Evolutionary conservation across 2,329 filamentous ascomycete species (phyloP), one percentile per base, ranked within the genome.

Genomic region (Calonectria montana): DNA sequence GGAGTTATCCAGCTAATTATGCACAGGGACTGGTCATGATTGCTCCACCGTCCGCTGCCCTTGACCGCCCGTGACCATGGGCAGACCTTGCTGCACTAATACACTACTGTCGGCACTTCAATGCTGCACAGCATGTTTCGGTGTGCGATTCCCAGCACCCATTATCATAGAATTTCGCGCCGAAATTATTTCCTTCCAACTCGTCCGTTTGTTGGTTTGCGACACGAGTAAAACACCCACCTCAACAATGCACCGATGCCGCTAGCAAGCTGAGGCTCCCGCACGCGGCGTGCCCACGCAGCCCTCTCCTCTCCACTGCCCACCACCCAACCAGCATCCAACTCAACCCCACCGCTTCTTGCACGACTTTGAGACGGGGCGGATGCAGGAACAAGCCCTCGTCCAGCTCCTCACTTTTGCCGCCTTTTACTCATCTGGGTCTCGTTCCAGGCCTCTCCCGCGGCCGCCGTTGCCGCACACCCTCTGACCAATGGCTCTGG

Each of bases 401-500:
- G 15, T 31, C 27, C 62, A 47, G 37, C 31, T 37, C 37, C 43
- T 39, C 39, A 37, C 31, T 48, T 23, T 29, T n/a, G 21, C 41
- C 43, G 31, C 39, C 41, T 53, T 43, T 35, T 25, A 16, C 35
- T 23, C 35, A 2, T 37, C 35, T 45, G 41, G 25, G n/a, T 55
- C 29, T 47, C 57, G 25, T 43, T 43, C 39, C 6, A 35, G 21
- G 53, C 15, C 21, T 37, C 10, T 27, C 45, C 29, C 57, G 29
- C 35, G n/a, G 13, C 13, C 43, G 47, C 39, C 39, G 64, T 62
- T 57, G 64, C n/a, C 48, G 31, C 53, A 13, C 48, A 31, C 59
- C 23, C 16, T 23, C 23, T 48, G 27, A 18, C 23, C 29, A 50
- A 93, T 93, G 91, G 84, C 87, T 67, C 86, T 94, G 39, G 92